Base-by-base conservation (phyloP, 805 yeast genomes). In the Kregervanrija pseudodelftensis region DNA sequence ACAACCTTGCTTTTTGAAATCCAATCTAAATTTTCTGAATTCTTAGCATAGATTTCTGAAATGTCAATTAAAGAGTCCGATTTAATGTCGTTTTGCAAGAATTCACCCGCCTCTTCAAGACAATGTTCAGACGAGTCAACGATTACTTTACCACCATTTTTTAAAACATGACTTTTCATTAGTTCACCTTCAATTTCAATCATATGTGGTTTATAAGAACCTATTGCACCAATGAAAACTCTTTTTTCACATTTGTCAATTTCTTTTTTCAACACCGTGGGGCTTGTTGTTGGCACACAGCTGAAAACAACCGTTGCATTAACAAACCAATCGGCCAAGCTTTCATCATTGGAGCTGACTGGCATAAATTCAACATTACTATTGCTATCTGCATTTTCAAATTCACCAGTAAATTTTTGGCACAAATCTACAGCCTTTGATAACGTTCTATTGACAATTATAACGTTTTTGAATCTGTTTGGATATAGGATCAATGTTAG, bases 181-280 rank as follows among this genome's bases (percentile, higher is more conserved):
- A 63, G 60, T 22, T 61, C 62, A 8, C 63, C 64, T 48, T 79
- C 84, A 42, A 79, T 70, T 59, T 81, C 88, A 35, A 67, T 67
- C 87, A 81, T 80, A 48, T 74, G 72, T 11, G 85, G 85, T 57
- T 79, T 78, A 57, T 80, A 81, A 14, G 83, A 76, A 1, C 88
- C 88, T 53, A 81, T 80, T 31, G 80, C 62, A 12, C 80, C 74
- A 38, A 81, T 71, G 57, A 71, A 81, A 31, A 67, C 60, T 14
- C 53, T 56, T 1, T 44, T 45, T 11, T 30, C 28, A 30, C 53
- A 55, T 13, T 47, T 30, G 46, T 57, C 55, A 50, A 76, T 41
- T 34, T 59, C 57, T 44, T 57, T 47, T 11, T 58, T 56, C 5
- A 52, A 42, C 43, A 81, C 70, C 1, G 68, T 58, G 5, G 84